Evolutionary conservation across 345 rosid genomes (phyloP).

Genomic region (Garcia nutans): DNA sequence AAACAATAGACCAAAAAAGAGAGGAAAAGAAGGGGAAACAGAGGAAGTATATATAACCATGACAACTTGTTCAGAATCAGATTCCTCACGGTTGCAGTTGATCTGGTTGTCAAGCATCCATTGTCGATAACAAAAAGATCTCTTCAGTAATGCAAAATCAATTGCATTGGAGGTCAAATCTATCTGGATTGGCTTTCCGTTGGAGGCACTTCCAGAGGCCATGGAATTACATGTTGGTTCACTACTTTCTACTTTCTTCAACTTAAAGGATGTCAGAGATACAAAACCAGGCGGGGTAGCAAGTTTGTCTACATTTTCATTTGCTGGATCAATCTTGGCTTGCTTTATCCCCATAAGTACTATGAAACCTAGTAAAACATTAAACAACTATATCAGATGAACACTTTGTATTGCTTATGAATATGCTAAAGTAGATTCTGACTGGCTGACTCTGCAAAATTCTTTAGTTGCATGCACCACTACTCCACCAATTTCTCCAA

Average conservation of each 20-base stretch:
- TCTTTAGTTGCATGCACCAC: background rate
- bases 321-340: background rate
- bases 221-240: slow-evolving; percentile 13
- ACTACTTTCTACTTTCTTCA: slow-evolving; percentile 35
- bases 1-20: background rate
- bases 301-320: slow-evolving; percentile 4
- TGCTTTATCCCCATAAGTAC: slow-evolving; percentile 20
- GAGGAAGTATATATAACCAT: slow-evolving; percentile 21
- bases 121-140: slow-evolving; percentile 29
- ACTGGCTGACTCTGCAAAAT: background rate
- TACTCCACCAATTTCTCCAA: background rate
- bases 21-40: background rate
- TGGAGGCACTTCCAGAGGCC: slow-evolving; percentile 3
- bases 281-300: slow-evolving; percentile 42
- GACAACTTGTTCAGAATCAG: slow-evolving; percentile 17
- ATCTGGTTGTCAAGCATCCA: slow-evolving; percentile 35
- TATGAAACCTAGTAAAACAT: background rate
- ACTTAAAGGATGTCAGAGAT: slow-evolving; percentile 41
- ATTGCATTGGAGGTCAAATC: background rate
- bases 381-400: background rate
- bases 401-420: background rate
- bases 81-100: slow-evolving; percentile 20
- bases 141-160: slow-evolving; percentile 13
- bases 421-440: background rate
- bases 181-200: slow-evolving; percentile 12